Evolutionary conservation across 306 rosid species (phyloP).

Genomic region (Corylus avellana): DNA sequence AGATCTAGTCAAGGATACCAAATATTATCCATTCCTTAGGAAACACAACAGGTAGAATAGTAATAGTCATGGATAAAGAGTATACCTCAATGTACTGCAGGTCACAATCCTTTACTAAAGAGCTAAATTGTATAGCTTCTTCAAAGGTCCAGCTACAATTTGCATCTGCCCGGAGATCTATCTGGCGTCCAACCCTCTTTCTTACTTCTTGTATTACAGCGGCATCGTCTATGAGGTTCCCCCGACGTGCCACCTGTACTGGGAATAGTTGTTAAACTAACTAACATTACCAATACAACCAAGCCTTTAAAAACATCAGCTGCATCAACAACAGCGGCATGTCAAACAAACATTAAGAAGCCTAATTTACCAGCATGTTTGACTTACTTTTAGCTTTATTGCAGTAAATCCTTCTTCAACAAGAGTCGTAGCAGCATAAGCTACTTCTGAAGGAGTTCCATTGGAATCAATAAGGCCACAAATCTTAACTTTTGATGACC

Average conservation of each 20-base stretch:
- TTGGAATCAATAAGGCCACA: constrained; percentile 77
- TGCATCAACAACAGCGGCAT: constrained; percentile 17
- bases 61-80: not conserved
- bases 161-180: constrained; percentile 85
- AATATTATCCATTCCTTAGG: not conserved
- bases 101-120: constrained; percentile 71
- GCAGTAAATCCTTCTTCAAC: constrained; percentile 85
- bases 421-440: constrained; percentile 60
- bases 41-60: not conserved
- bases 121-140: constrained; percentile 83
- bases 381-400: constrained; percentile 75
- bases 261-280: constrained; percentile 21
- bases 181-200: constrained; percentile 66
- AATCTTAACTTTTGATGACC: constrained; percentile 53
- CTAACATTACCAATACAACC: constrained; percentile 21
- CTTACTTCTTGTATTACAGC: constrained; percentile 70
- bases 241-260: constrained; percentile 73
- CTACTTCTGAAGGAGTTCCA: constrained; percentile 75
- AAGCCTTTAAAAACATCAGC: constrained; percentile 16
- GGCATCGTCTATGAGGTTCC: constrained; percentile 72
- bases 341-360: constrained; percentile 13
- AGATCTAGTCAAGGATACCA: not conserved
- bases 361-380: not conserved
- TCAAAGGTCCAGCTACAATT: constrained; percentile 83
- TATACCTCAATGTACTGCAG: constrained; percentile 89